Conservation (phyloP, 2,329 filamentous ascomycete genomes). For the Onygenales sp. region DNA sequence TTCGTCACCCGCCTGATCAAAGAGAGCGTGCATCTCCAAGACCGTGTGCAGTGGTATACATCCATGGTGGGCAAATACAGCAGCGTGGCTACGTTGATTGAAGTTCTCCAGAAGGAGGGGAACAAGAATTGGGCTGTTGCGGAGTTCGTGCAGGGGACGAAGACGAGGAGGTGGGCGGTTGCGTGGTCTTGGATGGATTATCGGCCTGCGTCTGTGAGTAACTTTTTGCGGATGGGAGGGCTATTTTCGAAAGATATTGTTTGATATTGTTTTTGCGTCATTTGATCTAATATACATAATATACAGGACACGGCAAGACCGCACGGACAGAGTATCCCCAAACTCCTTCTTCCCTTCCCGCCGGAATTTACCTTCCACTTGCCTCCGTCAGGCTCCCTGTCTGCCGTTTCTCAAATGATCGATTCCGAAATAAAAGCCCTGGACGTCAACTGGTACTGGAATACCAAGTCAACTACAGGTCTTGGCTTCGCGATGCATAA, state of each 20-base stretch:
- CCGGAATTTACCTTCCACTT: constrained; percentile 40
- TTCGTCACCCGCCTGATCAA: constrained; percentile 64
- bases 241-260: constrained; percentile 9
- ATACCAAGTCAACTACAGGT: constrained; percentile 44
- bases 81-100: constrained; percentile 52
- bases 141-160: constrained; percentile 65
- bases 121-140: constrained; percentile 76
- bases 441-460: constrained; percentile 58
- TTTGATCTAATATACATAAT: background rate
- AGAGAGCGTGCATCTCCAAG: constrained; percentile 53
- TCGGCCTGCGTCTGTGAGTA: constrained; percentile 49
- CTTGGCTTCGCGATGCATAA: constrained; percentile 55
- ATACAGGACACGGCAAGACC: constrained; percentile 15
- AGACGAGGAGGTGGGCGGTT: constrained; percentile 77
- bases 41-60: constrained; percentile 74
- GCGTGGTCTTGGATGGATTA: constrained; percentile 72
- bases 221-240: constrained; percentile 14
- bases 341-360: constrained; percentile 44
- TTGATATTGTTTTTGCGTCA: too few species aligned
- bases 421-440: constrained; percentile 45
- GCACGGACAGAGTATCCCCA: constrained; percentile 35
- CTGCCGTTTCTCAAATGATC: constrained; percentile 27
- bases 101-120: constrained; percentile 44
- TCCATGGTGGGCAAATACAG: constrained; percentile 83
- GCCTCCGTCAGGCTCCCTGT: constrained; percentile 16